Conservation (phyloP, 2,329 filamentous ascomycete species). For the Neonectria neomacrospora region DNA sequence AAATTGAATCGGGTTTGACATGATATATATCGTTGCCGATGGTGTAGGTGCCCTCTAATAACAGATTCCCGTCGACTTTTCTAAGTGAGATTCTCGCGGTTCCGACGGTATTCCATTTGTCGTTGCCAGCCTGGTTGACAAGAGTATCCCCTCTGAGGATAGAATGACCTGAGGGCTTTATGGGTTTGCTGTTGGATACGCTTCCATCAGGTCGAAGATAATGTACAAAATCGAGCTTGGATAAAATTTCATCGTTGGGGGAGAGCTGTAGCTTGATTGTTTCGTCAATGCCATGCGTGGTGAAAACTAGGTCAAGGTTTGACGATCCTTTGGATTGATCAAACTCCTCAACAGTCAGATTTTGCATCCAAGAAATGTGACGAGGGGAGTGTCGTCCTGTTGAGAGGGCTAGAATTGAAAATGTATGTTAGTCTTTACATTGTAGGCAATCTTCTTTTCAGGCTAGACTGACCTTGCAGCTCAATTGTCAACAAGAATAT, state of each 20-base stretch:
- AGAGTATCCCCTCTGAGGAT: constrained; percentile 29
- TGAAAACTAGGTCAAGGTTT: constrained; percentile 32
- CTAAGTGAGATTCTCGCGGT: constrained; percentile 34
- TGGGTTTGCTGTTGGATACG: background rate
- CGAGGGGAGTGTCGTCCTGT: background rate
- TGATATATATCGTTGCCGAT: constrained; percentile 29
- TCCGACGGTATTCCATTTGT: constrained; percentile 19
- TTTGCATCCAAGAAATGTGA: constrained; percentile 22
- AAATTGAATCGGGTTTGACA: constrained; percentile 31
- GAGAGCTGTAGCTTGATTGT: constrained; percentile 29
- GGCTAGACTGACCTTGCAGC: constrained; percentile 5
- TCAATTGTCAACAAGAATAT: background rate
- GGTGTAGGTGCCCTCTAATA: constrained; percentile 36
- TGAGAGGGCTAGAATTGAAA: constrained; percentile 11
- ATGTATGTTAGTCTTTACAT: background rate
- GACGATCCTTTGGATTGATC: constrained; percentile 17
- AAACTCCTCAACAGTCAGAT: constrained; percentile 15
- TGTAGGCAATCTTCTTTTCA: background rate
- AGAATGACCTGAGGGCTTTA: constrained; percentile 5
- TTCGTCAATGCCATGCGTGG: constrained; percentile 9
- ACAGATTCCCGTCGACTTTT: background rate
- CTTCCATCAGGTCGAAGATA: constrained; percentile 24
- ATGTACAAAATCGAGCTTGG: constrained; percentile 26
- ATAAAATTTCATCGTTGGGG: constrained; percentile 24
- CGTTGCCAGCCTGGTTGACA: constrained; percentile 2